These are phyloP conservation scores for Trichophyton mentagrophytes DNA, from an alignment of 2,329 filamentous ascomycete genomes.

Conservation along the genomic window DNA sequence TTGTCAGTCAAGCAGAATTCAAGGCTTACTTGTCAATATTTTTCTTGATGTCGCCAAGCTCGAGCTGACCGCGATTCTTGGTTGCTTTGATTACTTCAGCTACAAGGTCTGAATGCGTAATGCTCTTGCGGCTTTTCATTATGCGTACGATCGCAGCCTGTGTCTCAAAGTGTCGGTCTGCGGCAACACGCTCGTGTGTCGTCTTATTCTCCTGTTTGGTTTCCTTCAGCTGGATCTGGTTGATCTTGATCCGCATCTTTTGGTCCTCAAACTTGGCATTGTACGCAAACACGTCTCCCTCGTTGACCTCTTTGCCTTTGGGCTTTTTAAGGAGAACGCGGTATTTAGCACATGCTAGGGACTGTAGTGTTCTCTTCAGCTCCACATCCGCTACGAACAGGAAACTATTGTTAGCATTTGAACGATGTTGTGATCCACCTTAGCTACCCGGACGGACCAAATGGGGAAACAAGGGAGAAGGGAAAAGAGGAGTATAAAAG, in stretches of 20 bases:
- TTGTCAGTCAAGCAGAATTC: conserved; percentile 4
- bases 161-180: conserved; percentile 88
- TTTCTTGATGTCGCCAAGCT: conserved; percentile 80
- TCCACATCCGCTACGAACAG: conserved; percentile 50
- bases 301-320: conserved; percentile 64
- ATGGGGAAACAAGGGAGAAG: not conserved
- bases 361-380: conserved; percentile 82
- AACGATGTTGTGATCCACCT: too few species aligned
- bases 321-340: conserved; percentile 76
- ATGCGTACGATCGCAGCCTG: conserved; percentile 94
- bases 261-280: conserved; percentile 65
- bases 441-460: not conserved
- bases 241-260: conserved; percentile 92
- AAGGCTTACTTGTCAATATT: conserved; percentile 78
- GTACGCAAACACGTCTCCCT: conserved; percentile 71
- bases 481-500: conserved; percentile 8
- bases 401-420: not conserved
- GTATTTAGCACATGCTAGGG: conserved; percentile 79
- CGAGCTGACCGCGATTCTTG: conserved; percentile 70
- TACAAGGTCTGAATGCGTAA: conserved; percentile 76
- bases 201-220: conserved; percentile 90
- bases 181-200: conserved; percentile 78
- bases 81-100: conserved; percentile 88
- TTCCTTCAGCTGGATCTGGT: conserved; percentile 94
- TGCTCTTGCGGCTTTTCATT: conserved; percentile 85